Conservation (phyloP, 2,329 filamentous ascomycete species). For the Epichloe amarillans region DNA sequence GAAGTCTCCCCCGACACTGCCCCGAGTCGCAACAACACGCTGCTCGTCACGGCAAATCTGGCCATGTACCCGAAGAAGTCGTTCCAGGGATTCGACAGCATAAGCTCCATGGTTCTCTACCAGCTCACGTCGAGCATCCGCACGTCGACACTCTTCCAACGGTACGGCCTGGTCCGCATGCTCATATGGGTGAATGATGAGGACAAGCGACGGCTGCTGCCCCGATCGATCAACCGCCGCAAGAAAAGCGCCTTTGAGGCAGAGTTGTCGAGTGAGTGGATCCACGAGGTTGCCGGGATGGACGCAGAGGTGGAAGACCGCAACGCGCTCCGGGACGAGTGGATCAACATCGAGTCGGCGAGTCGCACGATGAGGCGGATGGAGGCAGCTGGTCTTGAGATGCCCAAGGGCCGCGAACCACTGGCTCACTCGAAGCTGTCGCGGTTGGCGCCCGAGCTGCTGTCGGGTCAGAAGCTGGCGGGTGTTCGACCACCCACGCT, state of each 20-base stretch:
- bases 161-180: conserved; percentile 67
- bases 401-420: conserved; percentile 32
- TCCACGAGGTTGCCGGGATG: conserved; percentile 42
- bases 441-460: conserved; percentile 10
- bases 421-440: conserved; percentile 14
- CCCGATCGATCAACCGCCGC: conserved; percentile 42
- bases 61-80: conserved; percentile 36
- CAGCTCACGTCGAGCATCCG: conserved; percentile 49
- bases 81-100: conserved; percentile 40
- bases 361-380: conserved; percentile 31
- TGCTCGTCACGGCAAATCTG: conserved; percentile 62
- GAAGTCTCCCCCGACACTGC: conserved; percentile 23
- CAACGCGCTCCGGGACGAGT: conserved; percentile 28
- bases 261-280: conserved; percentile 46
- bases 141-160: conserved; percentile 49
- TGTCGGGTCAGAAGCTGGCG: conserved; percentile 15
- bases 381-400: conserved; percentile 25
- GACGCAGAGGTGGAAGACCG: conserved; percentile 19
- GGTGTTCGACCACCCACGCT: conserved; percentile 16
- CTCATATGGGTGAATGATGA: conserved; percentile 56
- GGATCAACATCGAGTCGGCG: conserved; percentile 34
- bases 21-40: conserved; percentile 50
- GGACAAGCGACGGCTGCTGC: conserved; percentile 46
- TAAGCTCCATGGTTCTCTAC: conserved; percentile 44
- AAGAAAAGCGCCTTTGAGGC: conserved; percentile 43